Conservation (phyloP, 163 green algal genomes). For the Scenedesmus sp. region DNA sequence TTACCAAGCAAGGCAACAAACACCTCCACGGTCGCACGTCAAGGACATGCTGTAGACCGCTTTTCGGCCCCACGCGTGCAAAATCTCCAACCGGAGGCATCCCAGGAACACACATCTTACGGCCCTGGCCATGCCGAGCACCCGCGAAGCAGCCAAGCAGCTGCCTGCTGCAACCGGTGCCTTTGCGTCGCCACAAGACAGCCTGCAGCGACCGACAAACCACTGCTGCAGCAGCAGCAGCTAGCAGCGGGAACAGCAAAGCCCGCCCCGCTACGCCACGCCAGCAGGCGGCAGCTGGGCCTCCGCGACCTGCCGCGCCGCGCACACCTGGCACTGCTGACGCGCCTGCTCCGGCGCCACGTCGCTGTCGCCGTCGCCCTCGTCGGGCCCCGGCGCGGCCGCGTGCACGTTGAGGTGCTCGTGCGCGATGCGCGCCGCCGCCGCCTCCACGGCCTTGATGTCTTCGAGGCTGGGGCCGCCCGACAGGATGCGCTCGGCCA, state of each 20-base stretch:
- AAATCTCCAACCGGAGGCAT: too few species aligned
- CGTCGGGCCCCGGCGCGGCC: background rate
- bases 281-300: background rate
- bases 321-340: constrained; percentile 1
- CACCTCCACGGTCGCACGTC: too few species aligned
- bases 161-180: background rate
- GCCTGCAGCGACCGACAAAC: background rate
- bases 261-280: background rate
- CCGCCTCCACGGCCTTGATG: background rate
- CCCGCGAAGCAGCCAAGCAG: too few species aligned
- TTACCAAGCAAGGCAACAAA: background rate
- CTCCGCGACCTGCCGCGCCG: background rate
- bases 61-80: too few species aligned
- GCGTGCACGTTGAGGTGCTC: constrained; percentile 24
- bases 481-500: constrained; percentile 62
- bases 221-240: background rate
- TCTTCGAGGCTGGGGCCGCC: constrained; percentile 56
- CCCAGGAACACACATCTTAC: too few species aligned
- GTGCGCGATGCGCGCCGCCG: background rate
- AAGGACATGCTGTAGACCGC: too few species aligned
- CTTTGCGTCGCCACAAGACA: background rate
- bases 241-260: background rate
- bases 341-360: background rate
- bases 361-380: constrained; percentile 31
- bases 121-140: background rate